phyloP scores from a whole-genome alignment of 257 asterid genomes.

The Rhazya stricta region DNA sequence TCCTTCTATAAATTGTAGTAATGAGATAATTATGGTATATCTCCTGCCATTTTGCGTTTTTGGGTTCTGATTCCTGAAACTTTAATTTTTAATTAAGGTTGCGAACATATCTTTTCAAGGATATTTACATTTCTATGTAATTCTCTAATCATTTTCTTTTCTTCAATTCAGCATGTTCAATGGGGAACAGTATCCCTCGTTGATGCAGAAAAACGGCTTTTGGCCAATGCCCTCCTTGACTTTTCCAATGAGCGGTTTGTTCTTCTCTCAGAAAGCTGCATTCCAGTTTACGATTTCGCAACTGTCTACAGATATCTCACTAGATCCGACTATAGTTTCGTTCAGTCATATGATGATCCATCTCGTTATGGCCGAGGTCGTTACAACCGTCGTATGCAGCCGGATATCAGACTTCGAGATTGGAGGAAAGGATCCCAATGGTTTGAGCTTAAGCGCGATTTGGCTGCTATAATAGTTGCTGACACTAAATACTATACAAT shows the following conservation, averaged over 20 bases:
- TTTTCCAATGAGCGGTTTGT: constrained; percentile 82
- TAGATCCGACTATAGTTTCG: constrained; percentile 61
- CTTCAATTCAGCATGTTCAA: constrained; percentile 54
- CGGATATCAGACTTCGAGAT: constrained; percentile 55
- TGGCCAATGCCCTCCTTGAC: constrained; percentile 93
- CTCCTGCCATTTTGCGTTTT: not conserved
- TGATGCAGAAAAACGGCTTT: constrained; percentile 82
- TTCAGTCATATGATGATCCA: constrained; percentile 73
- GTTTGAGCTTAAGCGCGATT: constrained; percentile 75
- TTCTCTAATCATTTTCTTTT: constrained; percentile 10
- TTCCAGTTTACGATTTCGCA: constrained; percentile 70
- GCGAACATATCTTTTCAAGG: not conserved
- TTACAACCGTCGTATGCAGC: constrained; percentile 70
- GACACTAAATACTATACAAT: constrained; percentile 67
- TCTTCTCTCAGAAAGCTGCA: constrained; percentile 87
- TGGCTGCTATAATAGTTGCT: constrained; percentile 61
- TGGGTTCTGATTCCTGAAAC: not conserved
- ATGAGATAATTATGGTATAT: not conserved
- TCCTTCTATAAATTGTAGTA: not conserved
- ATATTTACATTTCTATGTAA: not conserved
- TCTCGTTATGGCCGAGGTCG: constrained; percentile 95
- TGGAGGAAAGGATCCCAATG: constrained; percentile 99
- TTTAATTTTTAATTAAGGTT: not conserved
- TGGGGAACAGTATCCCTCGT: constrained; percentile 91
- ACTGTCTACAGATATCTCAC: constrained; percentile 65